These are phyloP conservation scores for Trematosphaeria pertusa DNA, from an alignment of 2,329 filamentous ascomycete genomes.

Conservation along the genomic window DNA sequence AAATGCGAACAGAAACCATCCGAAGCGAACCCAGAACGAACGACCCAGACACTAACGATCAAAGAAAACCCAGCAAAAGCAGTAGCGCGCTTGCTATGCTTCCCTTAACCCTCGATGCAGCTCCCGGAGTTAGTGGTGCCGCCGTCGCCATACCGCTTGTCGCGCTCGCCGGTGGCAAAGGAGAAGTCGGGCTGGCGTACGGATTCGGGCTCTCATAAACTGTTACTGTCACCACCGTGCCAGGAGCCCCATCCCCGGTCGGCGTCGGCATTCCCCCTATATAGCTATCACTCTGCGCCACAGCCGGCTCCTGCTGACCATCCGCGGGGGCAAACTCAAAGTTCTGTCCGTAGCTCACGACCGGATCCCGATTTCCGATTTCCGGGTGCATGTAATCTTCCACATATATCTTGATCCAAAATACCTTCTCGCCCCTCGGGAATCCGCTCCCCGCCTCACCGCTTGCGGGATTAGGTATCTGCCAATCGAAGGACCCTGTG, in stretches of 20 bases:
- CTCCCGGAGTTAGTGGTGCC: not conserved
- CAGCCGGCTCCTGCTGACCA: conserved; percentile 7
- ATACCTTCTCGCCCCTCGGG: conserved; percentile 15
- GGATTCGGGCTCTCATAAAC: no score
- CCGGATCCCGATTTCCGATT: conserved; percentile 18
- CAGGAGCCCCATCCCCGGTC: not conserved
- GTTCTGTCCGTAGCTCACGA: conserved; percentile 23
- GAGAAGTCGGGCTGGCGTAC: no score
- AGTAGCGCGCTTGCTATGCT: not conserved
- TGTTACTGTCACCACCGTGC: no score
- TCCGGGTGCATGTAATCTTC: conserved; percentile 18
- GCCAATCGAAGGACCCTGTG: conserved; percentile 18
- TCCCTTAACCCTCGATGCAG: not conserved
- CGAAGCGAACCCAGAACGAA: not conserved
- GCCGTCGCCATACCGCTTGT: not conserved
- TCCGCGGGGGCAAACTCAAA: conserved; percentile 21
- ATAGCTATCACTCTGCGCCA: not conserved
- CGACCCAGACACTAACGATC: no score
- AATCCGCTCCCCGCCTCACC: conserved; percentile 15
- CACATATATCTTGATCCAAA: conserved; percentile 28
- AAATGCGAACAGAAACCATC: not conserved
- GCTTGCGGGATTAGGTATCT: conserved; percentile 8
- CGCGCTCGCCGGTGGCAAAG: not conserved
- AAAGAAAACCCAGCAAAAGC: no score
- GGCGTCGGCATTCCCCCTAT: not conserved